Percentiles rank a stretch among this genome's conserved stretches.
phyloP scores from a whole-genome alignment of 495 filamentous ascomycete genomes.

The Talaromyces nanjingensis region DNA sequence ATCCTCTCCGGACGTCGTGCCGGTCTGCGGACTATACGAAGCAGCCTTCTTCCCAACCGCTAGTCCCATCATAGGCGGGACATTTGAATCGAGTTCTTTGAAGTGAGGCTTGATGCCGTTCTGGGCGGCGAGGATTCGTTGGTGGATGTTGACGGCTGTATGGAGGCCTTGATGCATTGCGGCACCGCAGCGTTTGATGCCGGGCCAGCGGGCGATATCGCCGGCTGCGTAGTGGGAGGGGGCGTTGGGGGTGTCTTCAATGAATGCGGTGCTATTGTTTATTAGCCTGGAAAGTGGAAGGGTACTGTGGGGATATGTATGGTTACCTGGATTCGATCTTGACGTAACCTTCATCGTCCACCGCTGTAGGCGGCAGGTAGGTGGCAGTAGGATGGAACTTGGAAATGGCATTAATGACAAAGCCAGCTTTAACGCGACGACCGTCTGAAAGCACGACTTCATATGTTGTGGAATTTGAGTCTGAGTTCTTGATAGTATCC shows the following conservation, averaged over 20 bases:
- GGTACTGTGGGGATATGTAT: neutral
- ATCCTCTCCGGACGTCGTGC: conserved; percentile 47
- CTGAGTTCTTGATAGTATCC: neutral
- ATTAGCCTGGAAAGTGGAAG: neutral
- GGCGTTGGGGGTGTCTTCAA: conserved; percentile 38
- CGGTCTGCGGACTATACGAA: conserved; percentile 45
- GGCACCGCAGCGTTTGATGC: conserved; percentile 63
- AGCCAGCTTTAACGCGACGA: conserved; percentile 41
- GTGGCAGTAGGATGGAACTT: conserved; percentile 44
- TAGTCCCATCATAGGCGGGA: conserved; percentile 58
- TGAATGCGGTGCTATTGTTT: conserved; percentile 29
- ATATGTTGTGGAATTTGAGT: conserved; percentile 11
- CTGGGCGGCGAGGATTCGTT: conserved; percentile 40
- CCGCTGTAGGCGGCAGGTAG: conserved; percentile 40
- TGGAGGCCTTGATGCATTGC: conserved; percentile 61
- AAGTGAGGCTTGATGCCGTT: conserved; percentile 29
- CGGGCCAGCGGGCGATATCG: conserved; percentile 46
- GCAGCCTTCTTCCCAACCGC: conserved; percentile 60
- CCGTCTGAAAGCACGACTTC: conserved; percentile 49
- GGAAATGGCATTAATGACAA: conserved; percentile 55
- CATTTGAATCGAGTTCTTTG: conserved; percentile 32
- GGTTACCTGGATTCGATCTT: conserved; percentile 33
- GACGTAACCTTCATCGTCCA: conserved; percentile 51
- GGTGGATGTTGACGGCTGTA: conserved; percentile 54
- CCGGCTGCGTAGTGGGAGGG: conserved; percentile 51